These are phyloP conservation scores for Amanita brunnescens DNA, from an alignment of 768 basidiomycete genomes.

Conservation along the genomic window DNA sequence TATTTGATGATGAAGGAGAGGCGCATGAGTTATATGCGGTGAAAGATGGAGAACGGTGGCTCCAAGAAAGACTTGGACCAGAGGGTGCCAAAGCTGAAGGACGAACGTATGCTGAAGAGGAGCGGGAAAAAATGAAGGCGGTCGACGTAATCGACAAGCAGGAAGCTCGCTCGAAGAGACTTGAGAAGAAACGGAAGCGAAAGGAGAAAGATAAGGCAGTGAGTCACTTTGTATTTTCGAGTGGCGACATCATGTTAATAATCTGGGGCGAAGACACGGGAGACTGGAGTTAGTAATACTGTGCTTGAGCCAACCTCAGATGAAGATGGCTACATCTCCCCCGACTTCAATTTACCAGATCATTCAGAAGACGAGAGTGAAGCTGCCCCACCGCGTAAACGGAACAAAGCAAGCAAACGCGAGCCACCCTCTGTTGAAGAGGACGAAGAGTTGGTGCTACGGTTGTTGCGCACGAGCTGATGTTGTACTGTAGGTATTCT, in stretches of 20 bases:
- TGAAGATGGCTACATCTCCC: conserved; percentile 65
- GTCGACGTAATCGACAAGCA: conserved; percentile 72
- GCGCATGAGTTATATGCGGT: conserved; percentile 81
- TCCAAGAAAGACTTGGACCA: conserved; percentile 51
- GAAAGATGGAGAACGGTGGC: conserved; percentile 64
- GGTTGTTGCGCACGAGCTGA: conserved; percentile 2
- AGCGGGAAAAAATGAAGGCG: conserved; percentile 61
- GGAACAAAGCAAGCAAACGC: conserved; percentile 8
- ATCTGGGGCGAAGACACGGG: conserved; percentile 19
- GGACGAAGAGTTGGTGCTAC: conserved; percentile 10
- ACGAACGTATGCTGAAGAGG: conserved; percentile 59
- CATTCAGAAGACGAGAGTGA: conserved; percentile 23
- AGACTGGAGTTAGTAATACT: conserved; percentile 26
- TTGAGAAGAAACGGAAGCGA: conserved; percentile 87
- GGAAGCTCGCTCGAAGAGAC: conserved; percentile 79
- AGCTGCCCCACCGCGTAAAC: conserved; percentile 24
- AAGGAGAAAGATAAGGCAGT: conserved; percentile 59
- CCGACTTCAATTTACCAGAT: conserved; percentile 50
- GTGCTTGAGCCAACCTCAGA: conserved; percentile 23
- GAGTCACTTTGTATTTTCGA: conserved; percentile 12
- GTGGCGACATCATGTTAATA: not conserved
- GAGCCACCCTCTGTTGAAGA: conserved; percentile 8
- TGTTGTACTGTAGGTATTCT: not conserved
- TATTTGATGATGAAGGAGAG: conserved; percentile 86
- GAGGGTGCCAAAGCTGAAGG: conserved; percentile 62